Evolutionary conservation across 2,329 filamentous ascomycete genomes (phyloP), one percentile per base, ranked within the genome.

Genomic region (Calonectria pauciramosa): DNA sequence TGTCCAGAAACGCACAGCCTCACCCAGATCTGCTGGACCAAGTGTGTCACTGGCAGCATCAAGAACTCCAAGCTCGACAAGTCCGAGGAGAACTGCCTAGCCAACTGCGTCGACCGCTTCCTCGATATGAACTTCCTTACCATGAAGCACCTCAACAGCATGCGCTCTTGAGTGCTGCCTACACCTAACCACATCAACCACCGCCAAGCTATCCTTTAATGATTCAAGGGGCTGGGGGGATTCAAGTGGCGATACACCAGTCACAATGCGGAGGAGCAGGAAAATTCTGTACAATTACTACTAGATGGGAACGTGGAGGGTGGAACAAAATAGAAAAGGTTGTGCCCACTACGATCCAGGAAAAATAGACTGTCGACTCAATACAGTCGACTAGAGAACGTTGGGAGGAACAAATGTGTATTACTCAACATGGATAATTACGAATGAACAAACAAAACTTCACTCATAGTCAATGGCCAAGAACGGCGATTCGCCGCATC

Each of bases 101-200:
- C 93, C 84, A 98, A 98, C 88, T 99, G 97, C 83, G 96, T 99
- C 71, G 95, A 98, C 82, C 91, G 97, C 71, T 99, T 97, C 87
- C 90, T 99, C 87, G 97, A 99, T 86, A 91, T 96, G 76, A 97
- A 96, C 86, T 87, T 94, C 78, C 88, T 95, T 68, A 94, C 98
- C n/a, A 88, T 98, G 85, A 94, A 93, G 89, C 94, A 98, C 84
- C 87, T 99, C 82, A 93, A 97, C 84, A 90, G 83, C 76, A 86
- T 91, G 87, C 87, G 89, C 41, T 79, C 76, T 65, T 81, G 73
- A 66, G 16, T 5, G 10, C 34, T 11, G 10, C 26, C 4, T 10
- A 20, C 41, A 60, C n/a, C 28, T 9, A 18, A 13, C 34, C 34
- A 38, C 14, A 38, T 20, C n/a, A 28, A 36, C n/a, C 56, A 41